Conservation (phyloP, 805 yeast species). For the Pichia gijzeniarum region DNA sequence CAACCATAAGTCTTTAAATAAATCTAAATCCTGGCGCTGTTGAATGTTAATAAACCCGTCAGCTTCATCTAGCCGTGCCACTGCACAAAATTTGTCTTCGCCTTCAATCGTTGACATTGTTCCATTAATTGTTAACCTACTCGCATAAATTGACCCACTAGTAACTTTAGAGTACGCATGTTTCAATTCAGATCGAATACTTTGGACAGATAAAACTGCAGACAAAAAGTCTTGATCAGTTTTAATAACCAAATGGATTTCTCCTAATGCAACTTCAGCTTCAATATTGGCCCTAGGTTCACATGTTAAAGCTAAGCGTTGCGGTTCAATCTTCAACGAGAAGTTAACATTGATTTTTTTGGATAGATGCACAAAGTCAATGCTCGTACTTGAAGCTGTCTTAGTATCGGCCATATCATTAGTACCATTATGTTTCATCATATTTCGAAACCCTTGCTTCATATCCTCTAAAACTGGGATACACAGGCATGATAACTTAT, state of each 20-base stretch:
- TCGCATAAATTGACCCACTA: slow-evolving; percentile 60
- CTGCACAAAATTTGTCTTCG: slow-evolving; percentile 41
- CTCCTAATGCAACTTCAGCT: slow-evolving; percentile 70
- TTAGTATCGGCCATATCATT: background rate
- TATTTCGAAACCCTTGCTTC: slow-evolving; percentile 39
- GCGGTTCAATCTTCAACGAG: slow-evolving; percentile 62
- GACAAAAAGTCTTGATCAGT: slow-evolving; percentile 39
- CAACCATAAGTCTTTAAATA: slow-evolving; percentile 80
- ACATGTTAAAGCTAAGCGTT: slow-evolving; percentile 74
- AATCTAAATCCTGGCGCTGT: slow-evolving; percentile 79
- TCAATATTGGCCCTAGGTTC: slow-evolving; percentile 92
- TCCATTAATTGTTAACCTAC: slow-evolving; percentile 43
- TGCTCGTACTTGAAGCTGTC: slow-evolving; percentile 7
- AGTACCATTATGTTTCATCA: slow-evolving; percentile 37
- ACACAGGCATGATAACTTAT: slow-evolving; percentile 63
- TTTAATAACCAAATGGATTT: slow-evolving; percentile 53
- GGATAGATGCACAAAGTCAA: slow-evolving; percentile 40
- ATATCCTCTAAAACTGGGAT: slow-evolving; percentile 71
- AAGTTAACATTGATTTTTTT: slow-evolving; percentile 55
- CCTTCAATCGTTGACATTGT: slow-evolving; percentile 36
- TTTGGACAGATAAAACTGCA: slow-evolving; percentile 43
- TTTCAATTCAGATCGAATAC: slow-evolving; percentile 66
- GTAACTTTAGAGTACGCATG: slow-evolving; percentile 88
- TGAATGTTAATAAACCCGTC: slow-evolving; percentile 65
- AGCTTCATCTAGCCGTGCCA: slow-evolving; percentile 44